Base-by-base conservation (phyloP, 2,329 filamentous ascomycete genomes). In the Colletotrichum spaethianum region DNA sequence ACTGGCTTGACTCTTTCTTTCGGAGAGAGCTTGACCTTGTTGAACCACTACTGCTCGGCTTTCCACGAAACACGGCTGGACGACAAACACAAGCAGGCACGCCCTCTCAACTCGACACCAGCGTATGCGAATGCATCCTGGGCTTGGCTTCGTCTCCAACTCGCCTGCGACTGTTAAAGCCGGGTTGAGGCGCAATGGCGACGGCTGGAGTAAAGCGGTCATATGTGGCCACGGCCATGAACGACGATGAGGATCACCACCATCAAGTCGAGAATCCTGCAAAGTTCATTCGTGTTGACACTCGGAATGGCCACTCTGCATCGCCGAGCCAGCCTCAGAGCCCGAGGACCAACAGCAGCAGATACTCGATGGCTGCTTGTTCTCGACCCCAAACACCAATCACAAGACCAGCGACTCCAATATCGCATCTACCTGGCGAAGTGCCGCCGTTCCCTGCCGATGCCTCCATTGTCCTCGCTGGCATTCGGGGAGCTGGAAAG, bases 401-500 rank as follows among this genome's bases (percentile, higher is more conserved):
- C 14, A 69, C 69, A 36, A 73, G 69, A 38, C 60, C 70, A 12
- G 61, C 60, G 26, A 72, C 71, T 11, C 64, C 70, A 46, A 36
- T 44, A 6, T 16, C 66, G n/a, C 67, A 74, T 33, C 63, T 71
- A 9, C 71, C 71, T 4, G 67, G 48, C 63, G 63, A 71, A 28
- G 56, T 67, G 40, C 73, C 73, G 6, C 46, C 73, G 20, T 74
- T 74, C 52, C 67, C 73, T 44, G 73, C 71, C 48, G 87, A 93
- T 83, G 90, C 92, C 2, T 94, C 93, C 1, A 90, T 95, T 67
- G 88, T 95, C 8, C 85, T 95, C 23, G 88, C 93, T 28, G 93
- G 93, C 2, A 90, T 94, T 67, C 90, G 92, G 18, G 93, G 93
- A 14, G 90, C 92, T 6, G 93, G 93, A 20, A 95, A 95, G 80